phyloP scores from a whole-genome alignment of 495 filamentous ascomycete species.

The Lasiosphaeris hirsuta region DNA sequence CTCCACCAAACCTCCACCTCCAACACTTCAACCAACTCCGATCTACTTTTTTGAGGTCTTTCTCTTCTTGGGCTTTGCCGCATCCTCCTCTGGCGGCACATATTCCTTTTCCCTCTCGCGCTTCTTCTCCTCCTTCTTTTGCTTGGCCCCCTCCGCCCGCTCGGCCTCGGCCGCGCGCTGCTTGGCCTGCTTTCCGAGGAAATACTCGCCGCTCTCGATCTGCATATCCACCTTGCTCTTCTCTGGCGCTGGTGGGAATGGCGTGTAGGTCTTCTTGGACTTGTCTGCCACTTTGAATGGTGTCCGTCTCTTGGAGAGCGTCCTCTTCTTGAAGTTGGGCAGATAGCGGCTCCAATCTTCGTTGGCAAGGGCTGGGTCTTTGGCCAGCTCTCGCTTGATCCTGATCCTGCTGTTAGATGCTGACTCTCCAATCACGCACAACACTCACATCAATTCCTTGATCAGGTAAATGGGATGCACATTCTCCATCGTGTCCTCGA shows the following conservation, averaged over 20 bases:
- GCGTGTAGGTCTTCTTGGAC: constrained; percentile 89
- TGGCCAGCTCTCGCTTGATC: constrained; percentile 97
- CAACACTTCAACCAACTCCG: no score
- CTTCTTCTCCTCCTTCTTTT: constrained; percentile 86
- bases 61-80: constrained; percentile 58
- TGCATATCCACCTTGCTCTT: constrained; percentile 95
- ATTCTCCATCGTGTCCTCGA: constrained; percentile 97
- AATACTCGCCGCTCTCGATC: constrained; percentile 97
- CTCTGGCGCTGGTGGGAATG: constrained; percentile 60
- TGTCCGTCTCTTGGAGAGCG: constrained; percentile 74
- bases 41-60: constrained; percentile 51
- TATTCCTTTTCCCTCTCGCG: constrained; percentile 80
- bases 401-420: constrained; percentile 17
- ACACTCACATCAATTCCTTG: constrained; percentile 78
- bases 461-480: constrained; percentile 69
- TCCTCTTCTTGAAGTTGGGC: constrained; percentile 97
- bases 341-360: constrained; percentile 97
- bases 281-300: constrained; percentile 91
- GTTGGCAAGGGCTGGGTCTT: constrained; percentile 80
- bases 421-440: not conserved
- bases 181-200: constrained; percentile 86
- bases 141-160: constrained; percentile 72
- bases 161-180: constrained; percentile 76
- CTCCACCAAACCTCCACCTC: not conserved
- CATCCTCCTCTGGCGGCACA: constrained; percentile 74